Evolutionary conservation across 345 rosid genomes (phyloP), one percentile per base, ranked within the genome.

Genomic region (Turnera subulata): DNA sequence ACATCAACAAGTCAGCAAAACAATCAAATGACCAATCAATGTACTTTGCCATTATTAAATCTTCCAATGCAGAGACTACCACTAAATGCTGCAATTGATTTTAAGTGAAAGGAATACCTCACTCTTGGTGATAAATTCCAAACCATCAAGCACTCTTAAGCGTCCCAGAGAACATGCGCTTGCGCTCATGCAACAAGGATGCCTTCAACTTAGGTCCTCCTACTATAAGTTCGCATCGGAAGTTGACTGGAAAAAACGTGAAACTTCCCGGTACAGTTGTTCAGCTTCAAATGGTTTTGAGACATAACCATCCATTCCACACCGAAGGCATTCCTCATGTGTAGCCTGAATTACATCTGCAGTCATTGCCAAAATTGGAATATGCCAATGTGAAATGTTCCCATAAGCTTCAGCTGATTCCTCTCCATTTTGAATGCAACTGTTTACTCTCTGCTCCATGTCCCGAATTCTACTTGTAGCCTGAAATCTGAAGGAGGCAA

Each of bases 271-370:
- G 58, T 85, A 88, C 24, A 91, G 55, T 67, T 84, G 89, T 62
- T 85, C 88, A 38, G 96, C 91, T 84, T 91, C 96, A 50, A 91
- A 91, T 22, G 97, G 97, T 56, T 91, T 91, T 11, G 97, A 91
- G 50, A 91, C 96, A 68, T 91, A 88, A 29, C 96, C 97, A 70
- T 88, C 86, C 97, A 91, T 91, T 54, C 88, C 94, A 22, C 67
- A 68, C 59, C 55, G 70, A 0, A 67, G 58, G 72, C 97, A 91
- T 63, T 78, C 67, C 72, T 84, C 94, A 11, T 82, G 82, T 1
- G 93, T 88, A 42, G 98, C 96, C 52, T 92, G 95, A 63, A 92
- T 84, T 33, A 88, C 96, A 51, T 92, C 98, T 37, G 98, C 98
- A 0, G 98, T 92, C 98, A 89, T 92, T 62, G 98, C 98, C 73